These are phyloP conservation scores for Diversispora epigaea DNA, from an alignment of 192 early-diverging fungal species.

Conservation along the genomic window DNA sequence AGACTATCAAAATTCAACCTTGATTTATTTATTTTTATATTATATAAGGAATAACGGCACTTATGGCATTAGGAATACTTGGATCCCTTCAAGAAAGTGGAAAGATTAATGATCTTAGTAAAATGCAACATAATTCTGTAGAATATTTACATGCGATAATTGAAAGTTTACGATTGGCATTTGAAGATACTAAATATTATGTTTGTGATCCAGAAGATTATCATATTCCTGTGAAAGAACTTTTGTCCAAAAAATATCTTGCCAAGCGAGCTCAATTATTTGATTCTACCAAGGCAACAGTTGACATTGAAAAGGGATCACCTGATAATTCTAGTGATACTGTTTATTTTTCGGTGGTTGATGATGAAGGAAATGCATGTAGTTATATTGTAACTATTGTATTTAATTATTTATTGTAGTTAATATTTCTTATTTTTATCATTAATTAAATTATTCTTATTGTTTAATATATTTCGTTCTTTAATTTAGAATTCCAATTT, in stretches of 20 bases:
- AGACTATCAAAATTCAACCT: background rate
- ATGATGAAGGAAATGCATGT: conserved; percentile 78
- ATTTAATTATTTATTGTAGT: background rate
- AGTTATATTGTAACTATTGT: conserved; percentile 62
- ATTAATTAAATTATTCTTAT: background rate
- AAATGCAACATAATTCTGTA: conserved; percentile 54
- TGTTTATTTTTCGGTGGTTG: conserved; percentile 74
- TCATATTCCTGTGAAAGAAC: conserved; percentile 46
- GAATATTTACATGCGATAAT: conserved; percentile 69
- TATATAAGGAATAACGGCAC: conserved; percentile 57
- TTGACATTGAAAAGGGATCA: conserved; percentile 53
- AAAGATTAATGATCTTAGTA: conserved; percentile 38
- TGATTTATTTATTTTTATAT: background rate
- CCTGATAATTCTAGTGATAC: conserved; percentile 68
- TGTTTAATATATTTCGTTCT: no score
- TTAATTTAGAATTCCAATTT: conserved; percentile 53
- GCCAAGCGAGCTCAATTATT: conserved; percentile 54
- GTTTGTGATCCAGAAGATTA: conserved; percentile 65
- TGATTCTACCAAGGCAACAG: conserved; percentile 49
- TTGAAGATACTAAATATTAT: conserved; percentile 69
- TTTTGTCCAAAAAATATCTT: conserved; percentile 63
- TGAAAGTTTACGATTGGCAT: conserved; percentile 70
- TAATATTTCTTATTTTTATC: background rate
- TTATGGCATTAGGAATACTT: conserved; percentile 70
- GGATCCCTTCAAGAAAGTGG: conserved; percentile 50